phyloP scores from a whole-genome alignment of 73 alveolate genomes.

The Paramecium sexaurelia region DNA sequence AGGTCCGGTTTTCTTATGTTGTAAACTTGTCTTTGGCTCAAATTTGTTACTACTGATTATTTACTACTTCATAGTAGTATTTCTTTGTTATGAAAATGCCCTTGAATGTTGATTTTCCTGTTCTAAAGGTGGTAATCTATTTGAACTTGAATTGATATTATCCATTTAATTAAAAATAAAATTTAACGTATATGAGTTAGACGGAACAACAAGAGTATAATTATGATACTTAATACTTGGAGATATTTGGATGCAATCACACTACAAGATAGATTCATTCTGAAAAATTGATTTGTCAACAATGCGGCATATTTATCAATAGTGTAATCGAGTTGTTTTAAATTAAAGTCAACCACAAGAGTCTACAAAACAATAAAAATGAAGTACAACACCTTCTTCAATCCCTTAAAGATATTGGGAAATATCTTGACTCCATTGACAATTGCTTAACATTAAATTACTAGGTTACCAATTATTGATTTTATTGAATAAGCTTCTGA shows the following conservation, averaged over 20 bases:
- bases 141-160: background rate
- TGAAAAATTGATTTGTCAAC: constrained; percentile 22
- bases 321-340: constrained; percentile 7
- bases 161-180: constrained; percentile 34
- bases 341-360: constrained; percentile 39
- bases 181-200: constrained; percentile 40
- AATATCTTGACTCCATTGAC: background rate
- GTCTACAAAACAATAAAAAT: constrained; percentile 23
- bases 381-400: constrained; percentile 39
- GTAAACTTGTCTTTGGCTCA: background rate
- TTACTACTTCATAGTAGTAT: no score
- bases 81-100: background rate
- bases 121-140: background rate
- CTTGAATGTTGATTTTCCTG: background rate
- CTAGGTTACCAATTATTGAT: background rate
- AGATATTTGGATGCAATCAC: constrained; percentile 35
- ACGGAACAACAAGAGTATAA: background rate
- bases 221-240: background rate
- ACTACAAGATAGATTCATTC: background rate
- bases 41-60: background rate
- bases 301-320: constrained; percentile 39
- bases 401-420: background rate
- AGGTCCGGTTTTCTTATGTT: constrained; percentile 15
- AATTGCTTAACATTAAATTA: background rate
- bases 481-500: constrained; percentile 45